Evolutionary conservation across 805 yeast species (phyloP).

Genomic region (Cyberlindnera mississippiensis): DNA sequence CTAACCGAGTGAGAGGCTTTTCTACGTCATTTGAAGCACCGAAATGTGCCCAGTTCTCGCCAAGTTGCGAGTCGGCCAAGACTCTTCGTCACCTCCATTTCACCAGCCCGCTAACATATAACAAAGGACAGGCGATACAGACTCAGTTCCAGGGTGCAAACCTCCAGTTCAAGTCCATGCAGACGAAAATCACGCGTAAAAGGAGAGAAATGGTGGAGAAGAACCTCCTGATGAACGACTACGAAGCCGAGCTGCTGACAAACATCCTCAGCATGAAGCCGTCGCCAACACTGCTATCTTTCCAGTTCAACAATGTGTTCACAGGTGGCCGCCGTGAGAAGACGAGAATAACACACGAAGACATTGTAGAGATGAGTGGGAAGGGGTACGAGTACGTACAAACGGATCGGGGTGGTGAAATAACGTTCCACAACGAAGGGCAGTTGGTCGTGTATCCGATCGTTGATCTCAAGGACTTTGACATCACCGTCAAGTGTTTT

Average conservation of each 20-base stretch:
- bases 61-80: constrained; percentile 32
- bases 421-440: constrained; percentile 96
- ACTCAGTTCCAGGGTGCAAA: constrained; percentile 51
- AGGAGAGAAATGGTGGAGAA: constrained; percentile 36
- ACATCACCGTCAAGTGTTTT: constrained; percentile 58
- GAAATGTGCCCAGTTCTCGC: constrained; percentile 26
- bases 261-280: constrained; percentile 48
- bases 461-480: constrained; percentile 60
- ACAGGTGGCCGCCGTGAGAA: constrained; percentile 89
- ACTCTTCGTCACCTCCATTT: constrained; percentile 43
- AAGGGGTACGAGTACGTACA: constrained; percentile 65
- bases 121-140: constrained; percentile 53
- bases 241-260: constrained; percentile 42
- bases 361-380: constrained; percentile 25
- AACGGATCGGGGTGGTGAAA: constrained; percentile 89
- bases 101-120: constrained; percentile 35
- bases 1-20: background rate
- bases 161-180: constrained; percentile 52
- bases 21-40: background rate
- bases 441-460: constrained; percentile 85
- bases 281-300: constrained; percentile 67
- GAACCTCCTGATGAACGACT: constrained; percentile 40
- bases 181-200: constrained; percentile 42
- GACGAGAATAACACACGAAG: constrained; percentile 37
- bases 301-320: constrained; percentile 81